Conservation (phyloP, 2,329 filamentous ascomycete genomes). For the Lachnellula arida region DNA sequence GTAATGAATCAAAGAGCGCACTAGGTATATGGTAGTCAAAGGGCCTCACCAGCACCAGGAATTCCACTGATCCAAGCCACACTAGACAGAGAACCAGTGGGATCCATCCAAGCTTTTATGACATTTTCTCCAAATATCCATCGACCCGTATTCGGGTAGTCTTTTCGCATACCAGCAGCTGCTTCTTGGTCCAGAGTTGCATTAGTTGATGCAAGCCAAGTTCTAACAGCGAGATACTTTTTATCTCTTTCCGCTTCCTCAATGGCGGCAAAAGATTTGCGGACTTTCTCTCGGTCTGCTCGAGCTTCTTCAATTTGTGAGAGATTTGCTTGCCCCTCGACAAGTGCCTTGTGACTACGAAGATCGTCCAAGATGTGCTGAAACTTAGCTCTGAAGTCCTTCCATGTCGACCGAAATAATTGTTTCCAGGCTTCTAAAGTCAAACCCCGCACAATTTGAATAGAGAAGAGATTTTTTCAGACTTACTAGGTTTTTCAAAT, state of each 20-base stretch:
- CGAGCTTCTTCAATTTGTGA: conserved; percentile 27
- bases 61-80: conserved; percentile 38
- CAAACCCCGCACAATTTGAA: background rate
- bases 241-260: conserved; percentile 15
- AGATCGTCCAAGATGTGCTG: conserved; percentile 30
- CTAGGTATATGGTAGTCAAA: background rate
- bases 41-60: conserved; percentile 34
- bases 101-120: conserved; percentile 15
- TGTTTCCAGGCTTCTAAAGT: conserved; percentile 29
- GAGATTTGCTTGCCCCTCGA: conserved; percentile 31
- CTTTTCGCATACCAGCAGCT: conserved; percentile 9
- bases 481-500: conserved; percentile 25
- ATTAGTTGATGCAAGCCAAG: conserved; percentile 22
- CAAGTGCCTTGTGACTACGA: conserved; percentile 24
- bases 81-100: conserved; percentile 17
- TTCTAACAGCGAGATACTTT: conserved; percentile 12
- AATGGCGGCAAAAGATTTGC: conserved; percentile 16
- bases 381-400: conserved; percentile 28
- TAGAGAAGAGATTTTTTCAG: background rate
- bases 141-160: conserved; percentile 23
- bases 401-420: conserved; percentile 33
- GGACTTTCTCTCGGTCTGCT: conserved; percentile 15
- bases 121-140: conserved; percentile 31
- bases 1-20: background rate
- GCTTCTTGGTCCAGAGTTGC: conserved; percentile 23